Conservation (phyloP, 208 protist genomes). For the Wallacemonas sp. region DNA sequence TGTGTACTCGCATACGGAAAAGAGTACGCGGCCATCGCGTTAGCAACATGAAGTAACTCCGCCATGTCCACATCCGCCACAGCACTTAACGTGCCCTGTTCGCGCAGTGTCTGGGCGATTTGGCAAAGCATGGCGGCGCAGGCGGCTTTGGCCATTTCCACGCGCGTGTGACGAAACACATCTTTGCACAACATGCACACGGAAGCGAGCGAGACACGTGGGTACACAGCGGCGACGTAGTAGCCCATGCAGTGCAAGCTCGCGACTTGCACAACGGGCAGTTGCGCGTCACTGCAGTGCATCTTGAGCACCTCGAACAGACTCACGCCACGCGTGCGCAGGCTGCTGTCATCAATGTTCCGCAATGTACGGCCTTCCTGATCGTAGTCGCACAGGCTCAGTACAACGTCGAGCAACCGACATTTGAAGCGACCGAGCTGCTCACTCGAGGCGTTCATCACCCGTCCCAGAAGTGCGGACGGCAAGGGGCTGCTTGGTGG, state of each 20-base stretch:
- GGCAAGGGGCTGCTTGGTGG: too few species aligned
- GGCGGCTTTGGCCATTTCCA: conserved; percentile 84
- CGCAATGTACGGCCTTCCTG: conserved; percentile 60
- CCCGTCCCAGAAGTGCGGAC: not conserved
- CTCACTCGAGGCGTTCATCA: not conserved
- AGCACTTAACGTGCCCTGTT: conserved; percentile 13
- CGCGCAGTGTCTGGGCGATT: conserved; percentile 21
- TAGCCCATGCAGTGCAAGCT: conserved; percentile 66
- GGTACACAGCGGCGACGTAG: conserved; percentile 40
- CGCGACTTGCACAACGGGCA: conserved; percentile 61
- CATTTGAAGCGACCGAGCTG: conserved; percentile 37
- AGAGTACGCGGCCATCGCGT: conserved; percentile 43
- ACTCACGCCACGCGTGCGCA: conserved; percentile 9
- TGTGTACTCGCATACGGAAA: not conserved
- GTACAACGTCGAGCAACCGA: conserved; percentile 73
- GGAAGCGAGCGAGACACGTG: conserved; percentile 48
- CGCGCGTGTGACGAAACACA: conserved; percentile 61
- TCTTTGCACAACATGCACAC: conserved; percentile 60
- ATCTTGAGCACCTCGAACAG: conserved; percentile 49
- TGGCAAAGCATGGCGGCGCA: conserved; percentile 57
- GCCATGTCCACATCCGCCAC: conserved; percentile 24
- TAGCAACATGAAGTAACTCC: conserved; percentile 22
- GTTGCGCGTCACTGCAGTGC: conserved; percentile 36
- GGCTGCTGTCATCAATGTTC: conserved; percentile 57
- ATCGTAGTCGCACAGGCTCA: conserved; percentile 82